These are phyloP conservation scores for Aureobasidium mangrovei DNA, from an alignment of 2,329 filamentous ascomycete genomes.

Conservation along the genomic window DNA sequence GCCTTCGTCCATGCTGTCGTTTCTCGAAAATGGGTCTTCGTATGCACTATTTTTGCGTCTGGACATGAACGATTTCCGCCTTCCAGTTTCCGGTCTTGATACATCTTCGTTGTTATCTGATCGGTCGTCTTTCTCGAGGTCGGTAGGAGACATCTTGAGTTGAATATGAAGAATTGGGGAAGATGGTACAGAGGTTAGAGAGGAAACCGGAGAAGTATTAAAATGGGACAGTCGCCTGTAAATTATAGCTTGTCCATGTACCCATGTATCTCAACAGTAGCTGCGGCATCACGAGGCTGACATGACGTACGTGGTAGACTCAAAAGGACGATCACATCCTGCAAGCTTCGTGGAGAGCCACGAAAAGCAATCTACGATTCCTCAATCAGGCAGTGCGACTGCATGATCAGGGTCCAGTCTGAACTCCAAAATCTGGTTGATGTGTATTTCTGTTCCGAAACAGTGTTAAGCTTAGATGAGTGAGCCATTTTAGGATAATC, in stretches of 20 bases:
- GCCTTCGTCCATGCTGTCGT: not conserved
- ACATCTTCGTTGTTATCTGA: not conserved
- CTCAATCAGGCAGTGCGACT: too few relatives aligned
- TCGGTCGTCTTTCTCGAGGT: not conserved
- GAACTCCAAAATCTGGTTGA: too few relatives aligned
- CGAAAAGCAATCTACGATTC: not conserved
- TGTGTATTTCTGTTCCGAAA: too few relatives aligned
- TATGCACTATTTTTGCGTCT: conserved; percentile 8
- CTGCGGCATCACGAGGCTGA: not conserved
- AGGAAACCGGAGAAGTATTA: not conserved
- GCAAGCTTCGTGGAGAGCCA: conserved; percentile 5
- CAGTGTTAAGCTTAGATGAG: too few relatives aligned
- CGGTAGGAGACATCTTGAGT: not conserved
- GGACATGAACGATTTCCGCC: conserved; percentile 5
- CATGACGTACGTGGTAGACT: not conserved
- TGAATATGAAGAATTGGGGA: not conserved
- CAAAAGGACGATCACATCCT: not conserved
- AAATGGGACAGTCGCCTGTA: not conserved
- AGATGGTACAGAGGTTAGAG: not conserved
- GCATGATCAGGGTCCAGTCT: too few relatives aligned
- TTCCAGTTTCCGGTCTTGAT: not conserved
- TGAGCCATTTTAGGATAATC: too few relatives aligned
- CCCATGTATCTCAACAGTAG: not conserved
- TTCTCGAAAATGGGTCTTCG: not conserved
- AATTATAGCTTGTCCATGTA: not conserved